Base-by-base conservation (phyloP, 441 rosid species). In the Corymbia citriodora region DNA sequence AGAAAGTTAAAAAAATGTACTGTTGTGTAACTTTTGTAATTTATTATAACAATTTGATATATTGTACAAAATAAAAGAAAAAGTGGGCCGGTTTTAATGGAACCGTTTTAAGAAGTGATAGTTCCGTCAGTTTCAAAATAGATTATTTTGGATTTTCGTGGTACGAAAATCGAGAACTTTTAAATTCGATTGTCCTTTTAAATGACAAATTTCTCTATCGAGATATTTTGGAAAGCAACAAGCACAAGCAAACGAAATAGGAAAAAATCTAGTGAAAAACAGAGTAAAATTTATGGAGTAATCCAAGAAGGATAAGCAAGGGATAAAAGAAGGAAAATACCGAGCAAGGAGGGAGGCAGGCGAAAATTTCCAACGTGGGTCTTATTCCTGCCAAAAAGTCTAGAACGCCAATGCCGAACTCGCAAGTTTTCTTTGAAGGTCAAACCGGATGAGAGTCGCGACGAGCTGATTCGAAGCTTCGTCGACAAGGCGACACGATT, bases 71-170 rank as follows among this genome's bases (percentile, higher is more conserved):
- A 11, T 11, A 27, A 25, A 25, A 59, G 11, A 61, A 23, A 59
- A 9, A 10, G 68, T 61, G 15, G 3, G 31, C 7, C 8, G 4
- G 29, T 61, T 61, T 8, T 3, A 7, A 2, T 9, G 16, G 14
- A 61, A 61, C 14, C 14, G 6, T 61, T 12, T 61, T 5, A 61
- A 3, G 6, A 40, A 36, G 3, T 0, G 1, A 8, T 36, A 9
- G 3, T 40, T 3, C 1, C 0, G 8, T 13, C 0, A 9, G 48
- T 21, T 74, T 1, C 1, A 6, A 1, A 19, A 74, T 14, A 74
- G 3, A 40, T 74, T 29, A 11, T 29, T 74, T 12, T 3, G 1
- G 1, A 10, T 25, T 7, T 59, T 59, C 11, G 14, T 59, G 40
- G 4, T 29, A 40, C 7, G n/a, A 59, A 61, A 59, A 59, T 13